Evolutionary conservation across 345 rosid genomes (phyloP).

Genomic region (Erucastrum elatum): DNA sequence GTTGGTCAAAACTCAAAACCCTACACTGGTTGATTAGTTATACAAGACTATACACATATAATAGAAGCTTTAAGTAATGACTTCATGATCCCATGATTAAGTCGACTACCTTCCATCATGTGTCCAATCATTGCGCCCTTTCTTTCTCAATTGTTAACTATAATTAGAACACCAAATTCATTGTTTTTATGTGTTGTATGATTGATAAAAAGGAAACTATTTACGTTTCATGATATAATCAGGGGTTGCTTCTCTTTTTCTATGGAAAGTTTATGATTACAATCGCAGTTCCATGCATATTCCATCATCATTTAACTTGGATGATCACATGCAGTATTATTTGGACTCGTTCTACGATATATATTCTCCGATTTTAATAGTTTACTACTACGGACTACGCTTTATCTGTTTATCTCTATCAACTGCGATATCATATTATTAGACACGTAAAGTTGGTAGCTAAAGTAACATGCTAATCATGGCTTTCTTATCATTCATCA

Average conservation of each 20-base stretch:
- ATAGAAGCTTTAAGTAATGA: not conserved
- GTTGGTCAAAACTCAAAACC: conserved; percentile 34
- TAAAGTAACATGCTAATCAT: conserved; percentile 55
- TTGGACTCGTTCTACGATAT: conserved; percentile 23
- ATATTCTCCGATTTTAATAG: conserved; percentile 32
- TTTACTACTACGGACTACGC: conserved; percentile 9
- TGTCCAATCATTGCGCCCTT: conserved; percentile 27
- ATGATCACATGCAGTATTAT: conserved; percentile 35
- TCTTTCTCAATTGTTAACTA: not conserved
- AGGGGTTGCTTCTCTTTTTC: not conserved
- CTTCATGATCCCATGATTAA: conserved; percentile 15
- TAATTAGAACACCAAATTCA: conserved; percentile 8
- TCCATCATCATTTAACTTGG: conserved; percentile 25
- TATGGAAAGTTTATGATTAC: conserved; percentile 12
- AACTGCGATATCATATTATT: conserved; percentile 9
- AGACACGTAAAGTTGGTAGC: conserved; percentile 35
- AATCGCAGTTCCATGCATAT: conserved; percentile 34
- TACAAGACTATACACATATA: not conserved
- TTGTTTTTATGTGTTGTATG: conserved; percentile 23
- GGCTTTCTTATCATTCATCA: conserved; percentile 32
- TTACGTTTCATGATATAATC: not conserved
- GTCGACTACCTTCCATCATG: conserved; percentile 21
- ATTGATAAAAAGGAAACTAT: not conserved
- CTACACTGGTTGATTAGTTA: not conserved
- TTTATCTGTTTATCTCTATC: not conserved